Evolutionary conservation across 2,329 filamentous ascomycete species (phyloP).

Genomic region (Lojkania enalia): DNA sequence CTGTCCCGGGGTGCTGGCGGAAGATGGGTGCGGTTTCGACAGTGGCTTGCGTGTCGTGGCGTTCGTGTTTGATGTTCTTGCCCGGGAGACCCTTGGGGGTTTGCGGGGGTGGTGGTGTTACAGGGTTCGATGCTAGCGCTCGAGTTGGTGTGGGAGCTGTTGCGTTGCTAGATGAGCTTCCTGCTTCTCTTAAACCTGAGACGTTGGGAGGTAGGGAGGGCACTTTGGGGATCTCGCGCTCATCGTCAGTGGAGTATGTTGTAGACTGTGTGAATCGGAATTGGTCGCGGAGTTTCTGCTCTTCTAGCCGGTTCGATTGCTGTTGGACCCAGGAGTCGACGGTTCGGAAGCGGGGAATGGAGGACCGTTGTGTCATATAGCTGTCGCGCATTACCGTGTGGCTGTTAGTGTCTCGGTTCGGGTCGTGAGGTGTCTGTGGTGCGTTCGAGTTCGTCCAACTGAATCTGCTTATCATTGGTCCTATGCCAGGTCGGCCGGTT

Average conservation of each 20-base stretch:
- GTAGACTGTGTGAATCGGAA: conserved; percentile 38
- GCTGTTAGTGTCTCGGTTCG: conserved; percentile 30
- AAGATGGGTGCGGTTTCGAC: conserved; percentile 47
- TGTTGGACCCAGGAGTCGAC: conserved; percentile 48
- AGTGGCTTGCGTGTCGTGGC: conserved; percentile 36
- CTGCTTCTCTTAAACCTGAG: conserved; percentile 10
- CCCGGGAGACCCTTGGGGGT: conserved; percentile 28
- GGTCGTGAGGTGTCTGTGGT: conserved; percentile 43
- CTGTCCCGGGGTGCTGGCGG: conserved; percentile 44
- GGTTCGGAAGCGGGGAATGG: conserved; percentile 45
- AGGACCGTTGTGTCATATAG: conserved; percentile 42
- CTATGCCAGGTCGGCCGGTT: conserved; percentile 32
- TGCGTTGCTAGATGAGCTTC: neutral
- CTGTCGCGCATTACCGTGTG: conserved; percentile 36
- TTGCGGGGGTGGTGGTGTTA: conserved; percentile 10
- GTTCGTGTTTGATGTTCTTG: conserved; percentile 38
- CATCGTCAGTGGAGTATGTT: conserved; percentile 25
- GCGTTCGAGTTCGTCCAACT: conserved; percentile 48
- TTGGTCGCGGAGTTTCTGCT: conserved; percentile 40
- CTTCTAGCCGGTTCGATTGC: conserved; percentile 43
- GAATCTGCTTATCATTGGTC: conserved; percentile 37
- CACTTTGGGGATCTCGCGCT: conserved; percentile 32
- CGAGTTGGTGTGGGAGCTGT: neutral
- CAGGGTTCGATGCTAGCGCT: conserved; percentile 5
- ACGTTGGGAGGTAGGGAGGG: conserved; percentile 30